phyloP scores from a whole-genome alignment of 257 asterid species.

The Agastache rugosa region DNA sequence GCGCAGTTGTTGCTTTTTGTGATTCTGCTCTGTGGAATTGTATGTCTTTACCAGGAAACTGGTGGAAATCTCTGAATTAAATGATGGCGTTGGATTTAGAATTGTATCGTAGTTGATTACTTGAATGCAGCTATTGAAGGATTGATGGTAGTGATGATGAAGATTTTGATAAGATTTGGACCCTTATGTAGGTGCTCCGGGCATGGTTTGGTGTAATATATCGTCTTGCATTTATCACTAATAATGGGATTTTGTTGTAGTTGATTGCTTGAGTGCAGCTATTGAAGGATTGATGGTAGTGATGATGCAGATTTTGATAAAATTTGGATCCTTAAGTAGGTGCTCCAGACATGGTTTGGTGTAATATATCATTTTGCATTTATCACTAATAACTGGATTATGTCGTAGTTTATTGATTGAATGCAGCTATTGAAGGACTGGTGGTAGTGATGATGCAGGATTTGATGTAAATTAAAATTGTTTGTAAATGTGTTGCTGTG shows the following conservation, averaged over 20 bases:
- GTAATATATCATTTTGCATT: no score
- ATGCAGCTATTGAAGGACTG: slow-evolving; percentile 8
- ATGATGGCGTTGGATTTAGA: background rate
- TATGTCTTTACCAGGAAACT: background rate
- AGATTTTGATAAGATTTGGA: background rate
- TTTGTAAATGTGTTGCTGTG: background rate
- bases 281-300: background rate
- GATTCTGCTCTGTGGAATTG: background rate
- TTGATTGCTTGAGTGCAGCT: slow-evolving; percentile 5
- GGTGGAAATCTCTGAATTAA: slow-evolving; percentile 9
- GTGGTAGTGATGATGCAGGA: slow-evolving; percentile 2
- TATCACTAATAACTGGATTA: no score
- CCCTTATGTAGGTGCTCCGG: background rate
- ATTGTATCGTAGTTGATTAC: background rate
- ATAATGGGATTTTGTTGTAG: background rate
- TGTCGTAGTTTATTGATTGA: no score
- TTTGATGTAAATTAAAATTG: slow-evolving; percentile 22
- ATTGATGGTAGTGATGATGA: slow-evolving; percentile 6
- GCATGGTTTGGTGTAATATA: background rate
- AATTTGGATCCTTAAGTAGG: background rate
- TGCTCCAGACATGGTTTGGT: background rate
- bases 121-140: slow-evolving; percentile 1
- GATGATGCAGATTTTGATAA: background rate
- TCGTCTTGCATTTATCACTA: background rate
- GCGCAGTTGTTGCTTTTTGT: background rate